phyloP scores from a whole-genome alignment of 148 eudicot species.

The Rhododendron henanense region DNA sequence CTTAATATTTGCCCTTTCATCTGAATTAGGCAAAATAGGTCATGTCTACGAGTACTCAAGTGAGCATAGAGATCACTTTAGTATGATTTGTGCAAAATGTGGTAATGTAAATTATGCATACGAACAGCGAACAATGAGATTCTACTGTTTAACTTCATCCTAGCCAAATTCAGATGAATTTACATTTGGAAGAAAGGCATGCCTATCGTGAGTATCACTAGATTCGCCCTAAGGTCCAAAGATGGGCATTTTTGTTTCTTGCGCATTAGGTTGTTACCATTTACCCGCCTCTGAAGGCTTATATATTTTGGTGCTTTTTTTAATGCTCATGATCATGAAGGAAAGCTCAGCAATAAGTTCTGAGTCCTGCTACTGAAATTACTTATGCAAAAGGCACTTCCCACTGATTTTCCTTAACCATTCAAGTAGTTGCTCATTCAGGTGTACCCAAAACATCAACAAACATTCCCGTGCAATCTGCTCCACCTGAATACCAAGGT shows the following conservation, averaged over 20 bases:
- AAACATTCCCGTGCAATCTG: slow-evolving; percentile 16
- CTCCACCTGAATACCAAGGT: slow-evolving; percentile 35
- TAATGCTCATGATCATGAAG: slow-evolving; percentile 10
- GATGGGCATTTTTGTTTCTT: neutral
- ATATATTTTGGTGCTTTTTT: neutral
- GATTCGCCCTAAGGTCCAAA: neutral
- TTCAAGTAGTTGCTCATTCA: slow-evolving; percentile 18
- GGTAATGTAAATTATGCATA: neutral
- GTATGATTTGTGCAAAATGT: neutral
- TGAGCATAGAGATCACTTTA: neutral
- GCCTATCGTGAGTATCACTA: neutral
- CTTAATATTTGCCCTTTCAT: neutral
- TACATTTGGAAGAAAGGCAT: neutral
- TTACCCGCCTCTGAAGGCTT: neutral
- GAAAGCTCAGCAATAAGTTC: neutral
- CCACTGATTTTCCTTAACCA: neutral
- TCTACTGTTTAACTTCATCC: neutral
- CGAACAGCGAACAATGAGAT: neutral
- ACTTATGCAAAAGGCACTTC: neutral
- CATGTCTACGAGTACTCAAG: neutral
- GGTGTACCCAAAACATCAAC: slow-evolving; percentile 27
- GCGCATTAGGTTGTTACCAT: neutral
- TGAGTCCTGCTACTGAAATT: neutral
- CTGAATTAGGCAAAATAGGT: neutral
- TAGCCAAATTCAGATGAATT: neutral